Evolutionary conservation across 2,329 filamentous ascomycete species (phyloP).

Genomic region (Aspergillus persii): DNA sequence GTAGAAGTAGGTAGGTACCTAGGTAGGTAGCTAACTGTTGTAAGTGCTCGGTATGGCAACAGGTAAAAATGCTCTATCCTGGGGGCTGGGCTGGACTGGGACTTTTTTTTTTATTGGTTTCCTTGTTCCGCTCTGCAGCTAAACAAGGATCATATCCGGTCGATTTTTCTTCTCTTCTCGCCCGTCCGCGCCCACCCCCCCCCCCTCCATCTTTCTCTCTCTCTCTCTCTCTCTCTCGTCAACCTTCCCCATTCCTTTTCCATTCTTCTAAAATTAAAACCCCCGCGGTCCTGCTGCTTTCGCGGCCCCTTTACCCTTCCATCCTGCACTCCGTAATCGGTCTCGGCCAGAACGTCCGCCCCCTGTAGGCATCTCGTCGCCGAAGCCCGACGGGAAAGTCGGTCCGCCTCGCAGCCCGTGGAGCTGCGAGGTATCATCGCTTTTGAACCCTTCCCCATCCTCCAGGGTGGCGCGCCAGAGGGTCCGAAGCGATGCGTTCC

Average conservation of each 20-base stretch:
- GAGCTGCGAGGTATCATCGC: conserved; percentile 38
- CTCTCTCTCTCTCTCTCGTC: neutral
- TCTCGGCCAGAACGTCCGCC: conserved; percentile 22
- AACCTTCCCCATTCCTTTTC: neutral
- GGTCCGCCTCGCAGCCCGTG: conserved; percentile 21
- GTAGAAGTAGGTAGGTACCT: too few species aligned
- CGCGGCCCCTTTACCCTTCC: conserved; percentile 23
- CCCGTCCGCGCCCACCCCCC: neutral
- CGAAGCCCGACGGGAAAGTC: conserved; percentile 32
- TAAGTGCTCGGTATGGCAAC: too few species aligned
- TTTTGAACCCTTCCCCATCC: conserved; percentile 67
- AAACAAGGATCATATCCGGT: neutral
- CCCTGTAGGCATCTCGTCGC: conserved; percentile 27
- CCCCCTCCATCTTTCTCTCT: neutral
- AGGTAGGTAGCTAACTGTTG: neutral
- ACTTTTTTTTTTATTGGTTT: neutral
- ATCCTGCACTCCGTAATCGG: conserved; percentile 24
- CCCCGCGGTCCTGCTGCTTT: conserved; percentile 9
- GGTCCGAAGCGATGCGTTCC: conserved; percentile 66
- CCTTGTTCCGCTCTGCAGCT: neutral
- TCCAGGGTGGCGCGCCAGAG: conserved; percentile 72
- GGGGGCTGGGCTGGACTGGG: neutral
- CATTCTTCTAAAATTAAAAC: conserved; percentile 2
- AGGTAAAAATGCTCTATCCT: neutral
- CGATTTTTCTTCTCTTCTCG: neutral